A percentile compares a stretch with the other conserved stretches of the same genome.
phyloP scores from a whole-genome alignment of 805 yeast genomes.

The Spathaspora hagerdaliae region DNA sequence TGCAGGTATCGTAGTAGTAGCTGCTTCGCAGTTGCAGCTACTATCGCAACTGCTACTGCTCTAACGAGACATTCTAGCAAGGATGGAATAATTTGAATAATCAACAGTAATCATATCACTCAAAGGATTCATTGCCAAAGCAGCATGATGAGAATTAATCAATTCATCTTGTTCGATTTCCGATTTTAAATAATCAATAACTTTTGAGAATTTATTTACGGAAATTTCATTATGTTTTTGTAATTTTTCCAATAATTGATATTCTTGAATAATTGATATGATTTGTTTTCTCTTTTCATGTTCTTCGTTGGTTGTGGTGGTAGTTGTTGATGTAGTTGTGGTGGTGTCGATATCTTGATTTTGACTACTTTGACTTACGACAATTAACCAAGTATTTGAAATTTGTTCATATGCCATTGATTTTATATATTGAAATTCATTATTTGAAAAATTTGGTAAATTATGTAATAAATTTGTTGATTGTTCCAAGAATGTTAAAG shows the following conservation, averaged over 20 bases:
- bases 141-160: constrained; percentile 11
- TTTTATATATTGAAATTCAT: constrained; percentile 50
- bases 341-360: constrained; percentile 3
- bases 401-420: constrained; percentile 58
- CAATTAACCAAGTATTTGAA: constrained; percentile 53
- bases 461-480: constrained; percentile 57
- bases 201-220: constrained; percentile 37
- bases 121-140: neutral
- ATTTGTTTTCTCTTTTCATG: constrained; percentile 10
- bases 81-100: constrained; percentile 38
- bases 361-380: constrained; percentile 25
- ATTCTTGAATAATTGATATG: constrained; percentile 28
- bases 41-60: too few relatives aligned
- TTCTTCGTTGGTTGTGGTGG: constrained; percentile 4
- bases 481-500: constrained; percentile 60
- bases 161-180: constrained; percentile 32
- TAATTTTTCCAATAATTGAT: constrained; percentile 39
- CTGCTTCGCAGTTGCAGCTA: too few relatives aligned
- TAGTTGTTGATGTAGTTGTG: constrained; percentile 2
- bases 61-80: constrained; percentile 19
- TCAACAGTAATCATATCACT: constrained; percentile 39
- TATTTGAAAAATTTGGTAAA: constrained; percentile 62
- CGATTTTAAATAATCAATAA: constrained; percentile 40
- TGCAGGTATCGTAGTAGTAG: too few relatives aligned
- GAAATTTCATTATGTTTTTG: constrained; percentile 43